Evolutionary conservation across 2,329 filamentous ascomycete genomes (phyloP).

Genomic region (Decorospora gaudefroyi): DNA sequence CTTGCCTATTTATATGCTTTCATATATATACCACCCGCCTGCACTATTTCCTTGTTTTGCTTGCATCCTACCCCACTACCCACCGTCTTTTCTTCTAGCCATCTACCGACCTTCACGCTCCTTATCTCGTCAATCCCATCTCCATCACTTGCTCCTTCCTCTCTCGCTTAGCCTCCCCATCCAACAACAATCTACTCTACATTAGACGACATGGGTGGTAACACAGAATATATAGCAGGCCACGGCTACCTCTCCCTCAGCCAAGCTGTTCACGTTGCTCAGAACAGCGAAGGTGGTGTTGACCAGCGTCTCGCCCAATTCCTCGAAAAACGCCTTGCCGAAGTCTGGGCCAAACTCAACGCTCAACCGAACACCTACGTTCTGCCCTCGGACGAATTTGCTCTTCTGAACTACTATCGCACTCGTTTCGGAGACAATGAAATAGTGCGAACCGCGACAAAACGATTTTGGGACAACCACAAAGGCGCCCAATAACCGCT

Average conservation of each 20-base stretch:
- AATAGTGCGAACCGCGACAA: slow-evolving; percentile 58
- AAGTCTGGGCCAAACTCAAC: slow-evolving; percentile 71
- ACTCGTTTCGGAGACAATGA: slow-evolving; percentile 62
- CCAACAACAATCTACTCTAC: slow-evolving; percentile 31
- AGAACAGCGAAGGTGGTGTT: slow-evolving; percentile 70
- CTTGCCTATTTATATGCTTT: slow-evolving; percentile 36
- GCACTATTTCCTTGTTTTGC: slow-evolving; percentile 25
- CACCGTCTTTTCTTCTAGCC: slow-evolving; percentile 7
- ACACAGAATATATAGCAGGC: slow-evolving; percentile 47
- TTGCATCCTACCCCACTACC: slow-evolving; percentile 18
- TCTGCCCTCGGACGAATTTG: slow-evolving; percentile 76
- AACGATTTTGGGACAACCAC: slow-evolving; percentile 61
- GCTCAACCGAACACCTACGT: slow-evolving; percentile 70
- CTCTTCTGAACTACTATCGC: slow-evolving; percentile 84
- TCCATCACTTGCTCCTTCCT: slow-evolving; percentile 24
- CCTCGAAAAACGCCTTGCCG: slow-evolving; percentile 62
- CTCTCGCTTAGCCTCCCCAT: slow-evolving; percentile 33
- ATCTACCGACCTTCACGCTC: slow-evolving; percentile 15
- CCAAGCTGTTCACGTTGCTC: slow-evolving; percentile 74
- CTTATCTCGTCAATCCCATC: slow-evolving; percentile 18
- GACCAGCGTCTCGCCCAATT: slow-evolving; percentile 66
- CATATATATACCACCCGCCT: slow-evolving; percentile 36
- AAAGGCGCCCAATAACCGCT: slow-evolving; percentile 34
- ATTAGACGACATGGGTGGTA: slow-evolving; percentile 49
- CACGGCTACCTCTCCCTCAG: slow-evolving; percentile 58